Conservation (phyloP, 2,329 filamentous ascomycete species). For the Aspergillus melleus region DNA sequence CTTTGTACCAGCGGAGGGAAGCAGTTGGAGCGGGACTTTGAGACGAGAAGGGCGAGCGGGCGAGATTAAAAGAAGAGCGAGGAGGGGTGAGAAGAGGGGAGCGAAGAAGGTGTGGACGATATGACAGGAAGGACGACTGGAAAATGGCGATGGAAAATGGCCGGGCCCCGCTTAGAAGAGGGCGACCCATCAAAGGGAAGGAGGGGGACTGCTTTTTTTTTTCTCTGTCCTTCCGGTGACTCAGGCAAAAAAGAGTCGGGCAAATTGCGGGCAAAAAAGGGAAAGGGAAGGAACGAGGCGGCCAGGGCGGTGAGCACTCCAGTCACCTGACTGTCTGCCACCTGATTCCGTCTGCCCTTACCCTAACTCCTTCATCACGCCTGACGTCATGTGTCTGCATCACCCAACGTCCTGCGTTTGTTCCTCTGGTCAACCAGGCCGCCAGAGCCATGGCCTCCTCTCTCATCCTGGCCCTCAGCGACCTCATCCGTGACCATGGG, state of each 20-base stretch:
- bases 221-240: slow-evolving; percentile 14
- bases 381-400: not conserved
- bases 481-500: slow-evolving; percentile 17
- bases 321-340: slow-evolving; percentile 13
- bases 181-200: slow-evolving; percentile 38
- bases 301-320: slow-evolving; percentile 36
- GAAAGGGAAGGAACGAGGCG: too few species aligned
- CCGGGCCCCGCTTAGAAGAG: slow-evolving; percentile 41
- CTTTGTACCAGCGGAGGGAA: slow-evolving; percentile 14
- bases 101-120: slow-evolving; percentile 12
- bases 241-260: slow-evolving; percentile 25
- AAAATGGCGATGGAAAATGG: slow-evolving; percentile 35
- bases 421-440: too few species aligned
- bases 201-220: slow-evolving; percentile 26
- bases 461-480: not conserved
- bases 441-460: too few species aligned
- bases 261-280: not conserved
- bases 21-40: slow-evolving; percentile 8
- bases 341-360: not conserved
- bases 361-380: not conserved
- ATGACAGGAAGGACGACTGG: slow-evolving; percentile 20
- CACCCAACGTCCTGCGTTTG: too few species aligned
- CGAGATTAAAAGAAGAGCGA: slow-evolving; percentile 7
- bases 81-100: slow-evolving; percentile 18
- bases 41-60: slow-evolving; percentile 10